Base-by-base conservation (phyloP, 2,329 filamentous ascomycete species). In the Calonectria montana region DNA sequence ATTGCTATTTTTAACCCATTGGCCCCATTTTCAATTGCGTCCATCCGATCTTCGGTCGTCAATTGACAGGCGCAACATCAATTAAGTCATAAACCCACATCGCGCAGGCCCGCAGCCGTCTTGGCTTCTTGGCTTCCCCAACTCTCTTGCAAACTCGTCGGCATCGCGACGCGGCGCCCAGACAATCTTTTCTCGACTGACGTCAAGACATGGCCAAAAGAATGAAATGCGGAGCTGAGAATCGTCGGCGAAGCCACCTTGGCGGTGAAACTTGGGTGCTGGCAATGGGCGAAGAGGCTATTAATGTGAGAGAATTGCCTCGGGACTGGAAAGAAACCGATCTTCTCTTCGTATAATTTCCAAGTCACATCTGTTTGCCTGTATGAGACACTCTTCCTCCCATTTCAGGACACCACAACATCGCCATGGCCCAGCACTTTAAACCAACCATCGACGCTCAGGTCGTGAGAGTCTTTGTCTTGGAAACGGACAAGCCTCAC, bases 401-500 rank as follows among this genome's bases (percentile, higher is more conserved):
- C n/a, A 18, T n/a, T 10, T 25, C 31, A 27, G 10, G 12, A 13
- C 12, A 50, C 16, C 41, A 18, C 35, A 31, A 39, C 27, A 43
- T 10, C 43, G 18, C 21, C 25, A 81, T 81, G 80, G 66, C 74
- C 4, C 78, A 80, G 3, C 77, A 78, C 27, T 80, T 72, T 69
- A 78, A 77, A 23, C 80, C 79, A 9, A 74, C 74, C 1, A 75
- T 79, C 15, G 74, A 79, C 65, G 73, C 76, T 8, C 62, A 74
- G 25, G 77, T 80, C 50, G 75, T 86, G 15, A 82, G 80, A 13
- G 81, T 87, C 74, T 82, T 91, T 66, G 88, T 91, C 70, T 85
- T 91, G 9, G 90, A 91, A 79, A 91, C 89, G 0, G 90, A 91
- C 75, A 83, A 86, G 67, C 85, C 88, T 29, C 87, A 90, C 73